Percentiles rank a stretch among this genome's conserved stretches.
Evolutionary conservation across 768 basidiomycete genomes (phyloP).

Genomic region (Cyathus striatus): DNA sequence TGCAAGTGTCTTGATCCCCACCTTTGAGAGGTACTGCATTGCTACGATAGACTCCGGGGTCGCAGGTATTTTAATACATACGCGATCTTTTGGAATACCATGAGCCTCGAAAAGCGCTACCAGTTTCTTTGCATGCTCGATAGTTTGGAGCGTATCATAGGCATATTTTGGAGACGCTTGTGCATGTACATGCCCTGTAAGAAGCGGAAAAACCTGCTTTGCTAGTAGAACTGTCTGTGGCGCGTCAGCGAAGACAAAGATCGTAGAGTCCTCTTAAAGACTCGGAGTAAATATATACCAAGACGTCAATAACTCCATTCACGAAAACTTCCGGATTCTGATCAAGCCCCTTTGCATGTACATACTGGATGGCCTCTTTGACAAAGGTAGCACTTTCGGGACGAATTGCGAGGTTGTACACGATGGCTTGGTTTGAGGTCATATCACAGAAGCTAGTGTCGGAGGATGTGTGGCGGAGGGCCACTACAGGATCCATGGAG

Average conservation of each 20-base stretch:
- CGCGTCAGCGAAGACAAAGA: neutral
- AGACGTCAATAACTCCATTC: constrained; percentile 29
- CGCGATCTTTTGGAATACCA: constrained; percentile 38
- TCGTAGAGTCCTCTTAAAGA: no score
- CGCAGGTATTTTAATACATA: constrained; percentile 57
- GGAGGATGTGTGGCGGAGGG: constrained; percentile 22
- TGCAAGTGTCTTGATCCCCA: constrained; percentile 47
- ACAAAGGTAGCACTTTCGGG: constrained; percentile 25
- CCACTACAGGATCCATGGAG: constrained; percentile 40
- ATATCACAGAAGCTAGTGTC: constrained; percentile 33
- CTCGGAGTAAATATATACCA: constrained; percentile 21
- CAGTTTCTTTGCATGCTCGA: constrained; percentile 36
- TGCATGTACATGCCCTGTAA: constrained; percentile 37
- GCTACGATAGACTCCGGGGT: constrained; percentile 49
- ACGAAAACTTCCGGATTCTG: constrained; percentile 18
- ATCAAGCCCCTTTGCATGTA: constrained; percentile 10
- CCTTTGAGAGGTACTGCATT: constrained; percentile 35
- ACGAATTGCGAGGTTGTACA: constrained; percentile 24
- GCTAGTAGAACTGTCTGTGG: constrained; percentile 35
- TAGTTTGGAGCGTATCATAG: constrained; percentile 33
- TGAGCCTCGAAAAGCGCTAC: constrained; percentile 34
- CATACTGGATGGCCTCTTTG: constrained; percentile 23
- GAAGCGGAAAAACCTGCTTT: constrained; percentile 34
- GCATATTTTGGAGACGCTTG: constrained; percentile 39
- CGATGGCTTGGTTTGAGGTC: constrained; percentile 48